Conservation (phyloP, 2,329 filamentous ascomycete genomes). For the Pseudocercospora eumusae region DNA sequence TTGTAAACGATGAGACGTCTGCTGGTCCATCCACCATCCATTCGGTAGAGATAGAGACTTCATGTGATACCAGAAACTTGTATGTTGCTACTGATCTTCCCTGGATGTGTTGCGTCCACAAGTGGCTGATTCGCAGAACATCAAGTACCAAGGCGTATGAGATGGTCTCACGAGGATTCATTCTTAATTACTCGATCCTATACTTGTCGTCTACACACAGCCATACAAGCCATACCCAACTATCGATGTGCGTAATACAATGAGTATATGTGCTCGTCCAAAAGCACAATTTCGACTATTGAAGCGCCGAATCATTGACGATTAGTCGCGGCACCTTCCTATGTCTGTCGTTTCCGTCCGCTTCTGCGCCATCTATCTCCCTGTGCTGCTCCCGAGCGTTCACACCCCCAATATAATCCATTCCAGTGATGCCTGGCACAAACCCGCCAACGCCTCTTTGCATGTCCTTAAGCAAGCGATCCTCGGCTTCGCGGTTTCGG, state of each 20-base stretch:
- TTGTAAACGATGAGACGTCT: neutral
- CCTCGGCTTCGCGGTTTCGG: neutral
- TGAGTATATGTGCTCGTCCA: neutral
- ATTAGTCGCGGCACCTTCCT: neutral
- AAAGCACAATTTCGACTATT: neutral
- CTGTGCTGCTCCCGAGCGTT: neutral
- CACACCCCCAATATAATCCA: neutral
- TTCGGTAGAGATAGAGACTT: constrained; percentile 5
- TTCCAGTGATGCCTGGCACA: constrained; percentile 7
- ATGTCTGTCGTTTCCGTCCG: neutral
- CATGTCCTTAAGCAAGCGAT: constrained; percentile 4
- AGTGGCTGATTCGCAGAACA: too few species aligned
- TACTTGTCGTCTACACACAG: neutral
- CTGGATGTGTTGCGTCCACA: neutral
- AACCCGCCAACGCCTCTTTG: constrained; percentile 7
- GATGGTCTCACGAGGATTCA: too few species aligned
- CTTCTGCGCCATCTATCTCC: neutral
- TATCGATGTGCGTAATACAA: neutral
- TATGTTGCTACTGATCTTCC: neutral
- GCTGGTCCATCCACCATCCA: constrained; percentile 6
- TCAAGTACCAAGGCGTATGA: too few species aligned
- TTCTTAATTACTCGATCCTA: neutral
- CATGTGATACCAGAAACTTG: constrained; percentile 6
- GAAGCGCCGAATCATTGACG: neutral
- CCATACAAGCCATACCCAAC: neutral